These are phyloP conservation scores for Sporothrix sp. DNA, from an alignment of 2,329 filamentous ascomycete species.

Conservation along the genomic window DNA sequence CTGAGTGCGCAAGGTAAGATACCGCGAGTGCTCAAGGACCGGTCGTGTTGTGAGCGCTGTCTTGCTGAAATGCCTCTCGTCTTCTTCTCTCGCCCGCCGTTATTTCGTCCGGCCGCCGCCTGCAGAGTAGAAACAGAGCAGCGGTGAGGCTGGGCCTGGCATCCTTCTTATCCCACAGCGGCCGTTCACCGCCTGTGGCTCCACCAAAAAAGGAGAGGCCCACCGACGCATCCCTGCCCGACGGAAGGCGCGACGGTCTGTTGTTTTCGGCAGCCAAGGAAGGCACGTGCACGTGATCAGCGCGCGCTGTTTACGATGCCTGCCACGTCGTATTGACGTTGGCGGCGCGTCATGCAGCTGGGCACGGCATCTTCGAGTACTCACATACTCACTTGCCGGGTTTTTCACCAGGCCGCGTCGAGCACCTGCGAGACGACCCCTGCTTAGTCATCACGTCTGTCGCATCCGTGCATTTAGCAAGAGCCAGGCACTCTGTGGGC, in stretches of 20 bases:
- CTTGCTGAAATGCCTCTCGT: conserved; percentile 2
- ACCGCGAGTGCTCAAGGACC: no score
- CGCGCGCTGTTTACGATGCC: not conserved
- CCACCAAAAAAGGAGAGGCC: not conserved
- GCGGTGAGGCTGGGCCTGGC: conserved; percentile 6
- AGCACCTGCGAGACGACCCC: no score
- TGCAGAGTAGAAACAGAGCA: conserved; percentile 1
- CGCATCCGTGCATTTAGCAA: no score
- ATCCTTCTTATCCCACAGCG: conserved; percentile 5
- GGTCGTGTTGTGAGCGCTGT: no score
- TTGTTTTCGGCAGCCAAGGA: no score
- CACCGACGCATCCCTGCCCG: not conserved
- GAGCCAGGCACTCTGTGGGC: no score
- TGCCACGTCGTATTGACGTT: not conserved
- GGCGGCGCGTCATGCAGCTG: not conserved
- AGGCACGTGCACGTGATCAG: not conserved
- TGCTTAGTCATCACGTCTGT: no score
- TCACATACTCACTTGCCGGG: no score
- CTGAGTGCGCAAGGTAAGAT: no score
- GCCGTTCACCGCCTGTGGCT: not conserved
- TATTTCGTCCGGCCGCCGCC: not conserved
- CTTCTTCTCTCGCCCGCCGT: not conserved
- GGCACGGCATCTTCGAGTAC: no score
- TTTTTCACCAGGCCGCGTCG: no score
- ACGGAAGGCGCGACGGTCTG: not conserved